Conservation (phyloP, 2,329 filamentous ascomycete species). For the Calonectria leucothoes region DNA sequence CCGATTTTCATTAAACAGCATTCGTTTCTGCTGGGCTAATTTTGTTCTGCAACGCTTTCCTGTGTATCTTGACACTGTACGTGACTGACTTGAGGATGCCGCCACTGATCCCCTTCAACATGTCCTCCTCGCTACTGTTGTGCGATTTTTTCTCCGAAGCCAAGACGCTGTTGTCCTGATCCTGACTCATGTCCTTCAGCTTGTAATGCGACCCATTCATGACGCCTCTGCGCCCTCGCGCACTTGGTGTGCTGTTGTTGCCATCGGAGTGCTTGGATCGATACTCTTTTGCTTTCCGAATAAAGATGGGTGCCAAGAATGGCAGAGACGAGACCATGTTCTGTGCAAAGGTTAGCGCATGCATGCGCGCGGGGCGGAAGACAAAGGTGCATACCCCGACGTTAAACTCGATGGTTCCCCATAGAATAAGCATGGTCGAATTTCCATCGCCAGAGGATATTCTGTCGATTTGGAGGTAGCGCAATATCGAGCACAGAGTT, state of each 20-base stretch:
- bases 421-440: constrained; percentile 66
- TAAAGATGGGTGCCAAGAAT: constrained; percentile 56
- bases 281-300: constrained; percentile 56
- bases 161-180: constrained; percentile 46
- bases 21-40: background rate
- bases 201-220: constrained; percentile 50
- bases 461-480: constrained; percentile 62
- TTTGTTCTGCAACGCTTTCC: background rate
- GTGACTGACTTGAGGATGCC: constrained; percentile 56
- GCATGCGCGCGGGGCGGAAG: background rate
- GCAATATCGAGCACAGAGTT: constrained; percentile 64
- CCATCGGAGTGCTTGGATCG: constrained; percentile 50
- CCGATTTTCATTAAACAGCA: background rate
- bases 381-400: constrained; percentile 57
- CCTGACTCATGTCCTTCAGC: constrained; percentile 51
- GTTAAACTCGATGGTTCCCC: constrained; percentile 69
- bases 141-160: constrained; percentile 39
- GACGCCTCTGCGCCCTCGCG: constrained; percentile 34
- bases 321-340: constrained; percentile 60
- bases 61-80: constrained; percentile 53
- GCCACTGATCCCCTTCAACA: constrained; percentile 45
- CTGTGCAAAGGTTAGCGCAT: constrained; percentile 38
- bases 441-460: constrained; percentile 64
- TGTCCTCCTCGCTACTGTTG: constrained; percentile 53
- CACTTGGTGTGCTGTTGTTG: constrained; percentile 44